Evolutionary conservation across 2,329 filamentous ascomycete genomes (phyloP).

Genomic region (Podosphaera fusca): DNA sequence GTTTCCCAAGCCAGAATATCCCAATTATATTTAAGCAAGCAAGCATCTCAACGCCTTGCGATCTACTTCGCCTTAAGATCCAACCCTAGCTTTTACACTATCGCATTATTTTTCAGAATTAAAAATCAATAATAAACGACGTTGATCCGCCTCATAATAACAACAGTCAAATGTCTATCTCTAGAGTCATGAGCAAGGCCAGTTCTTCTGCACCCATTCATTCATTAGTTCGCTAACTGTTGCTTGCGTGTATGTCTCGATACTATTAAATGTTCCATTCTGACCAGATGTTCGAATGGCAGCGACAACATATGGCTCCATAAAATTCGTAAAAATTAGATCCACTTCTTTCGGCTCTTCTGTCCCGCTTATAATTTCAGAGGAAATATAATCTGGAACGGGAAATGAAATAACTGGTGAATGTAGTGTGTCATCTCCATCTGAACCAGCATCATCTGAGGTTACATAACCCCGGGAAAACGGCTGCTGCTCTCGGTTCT

Average conservation of each 20-base stretch:
- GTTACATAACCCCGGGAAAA: constrained; percentile 68
- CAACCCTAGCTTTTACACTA: too few relatives aligned
- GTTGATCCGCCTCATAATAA: too few relatives aligned
- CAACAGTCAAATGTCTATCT: too few relatives aligned
- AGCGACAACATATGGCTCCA: constrained; percentile 57
- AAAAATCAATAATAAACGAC: too few relatives aligned
- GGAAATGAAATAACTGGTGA: constrained; percentile 47
- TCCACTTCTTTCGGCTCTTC: constrained; percentile 51
- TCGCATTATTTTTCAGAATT: too few relatives aligned
- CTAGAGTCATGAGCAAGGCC: constrained; percentile 16
- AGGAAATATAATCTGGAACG: constrained; percentile 66
- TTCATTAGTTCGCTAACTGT: constrained; percentile 32
- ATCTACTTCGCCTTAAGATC: too few relatives aligned
- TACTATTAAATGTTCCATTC: constrained; percentile 24
- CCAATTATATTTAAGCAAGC: too few relatives aligned
- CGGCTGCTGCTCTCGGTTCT: constrained; percentile 16
- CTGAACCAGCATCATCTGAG: constrained; percentile 53
- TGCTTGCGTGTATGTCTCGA: constrained; percentile 26
- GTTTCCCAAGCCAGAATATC: too few relatives aligned
- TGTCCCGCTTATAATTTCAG: constrained; percentile 36
- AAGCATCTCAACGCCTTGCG: too few relatives aligned
- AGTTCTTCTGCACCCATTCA: constrained; percentile 35
- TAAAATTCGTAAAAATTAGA: constrained; percentile 77
- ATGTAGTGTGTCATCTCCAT: constrained; percentile 84
- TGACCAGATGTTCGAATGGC: constrained; percentile 41